Conservation (phyloP, 371 early-diverging fungal species). For the Circinella umbellata region DNA sequence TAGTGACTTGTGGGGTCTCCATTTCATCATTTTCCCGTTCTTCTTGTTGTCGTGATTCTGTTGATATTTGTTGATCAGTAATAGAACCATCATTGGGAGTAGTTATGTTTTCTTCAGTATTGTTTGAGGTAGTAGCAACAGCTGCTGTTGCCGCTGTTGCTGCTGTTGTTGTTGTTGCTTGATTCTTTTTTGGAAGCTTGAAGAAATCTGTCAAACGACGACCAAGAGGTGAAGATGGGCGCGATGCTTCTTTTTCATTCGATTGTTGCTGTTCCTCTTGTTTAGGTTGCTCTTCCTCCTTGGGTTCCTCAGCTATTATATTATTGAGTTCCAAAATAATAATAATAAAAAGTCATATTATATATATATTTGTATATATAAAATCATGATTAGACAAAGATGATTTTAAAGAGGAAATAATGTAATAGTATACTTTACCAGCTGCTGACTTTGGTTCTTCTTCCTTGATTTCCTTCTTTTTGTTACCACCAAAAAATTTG, state of each 20-base stretch:
- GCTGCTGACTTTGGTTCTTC: neutral
- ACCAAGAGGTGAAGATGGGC: slow-evolving; percentile 4
- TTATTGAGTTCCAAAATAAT: neutral
- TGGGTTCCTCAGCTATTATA: neutral
- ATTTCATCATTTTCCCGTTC: neutral
- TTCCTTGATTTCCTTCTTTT: slow-evolving; percentile 21
- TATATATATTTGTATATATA: too few species aligned
- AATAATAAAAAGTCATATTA: too few species aligned
- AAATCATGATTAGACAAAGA: too few species aligned
- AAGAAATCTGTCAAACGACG: slow-evolving; percentile 7
- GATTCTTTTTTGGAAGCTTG: slow-evolving; percentile 2
- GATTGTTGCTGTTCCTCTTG: slow-evolving; percentile 10
- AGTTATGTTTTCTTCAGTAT: neutral
- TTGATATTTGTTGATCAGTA: neutral
- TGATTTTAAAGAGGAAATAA: too few species aligned
- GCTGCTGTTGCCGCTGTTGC: neutral
- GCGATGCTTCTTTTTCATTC: neutral
- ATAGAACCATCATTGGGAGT: neutral
- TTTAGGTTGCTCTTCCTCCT: neutral
- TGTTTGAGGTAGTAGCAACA: neutral
- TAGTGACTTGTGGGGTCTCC: neutral
- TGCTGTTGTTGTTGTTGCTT: neutral
- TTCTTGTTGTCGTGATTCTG: neutral
- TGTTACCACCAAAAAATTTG: slow-evolving; percentile 19
- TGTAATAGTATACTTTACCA: neutral